Base-by-base conservation (phyloP, 179 eudicot genomes). In the Drosera spatulata region DNA sequence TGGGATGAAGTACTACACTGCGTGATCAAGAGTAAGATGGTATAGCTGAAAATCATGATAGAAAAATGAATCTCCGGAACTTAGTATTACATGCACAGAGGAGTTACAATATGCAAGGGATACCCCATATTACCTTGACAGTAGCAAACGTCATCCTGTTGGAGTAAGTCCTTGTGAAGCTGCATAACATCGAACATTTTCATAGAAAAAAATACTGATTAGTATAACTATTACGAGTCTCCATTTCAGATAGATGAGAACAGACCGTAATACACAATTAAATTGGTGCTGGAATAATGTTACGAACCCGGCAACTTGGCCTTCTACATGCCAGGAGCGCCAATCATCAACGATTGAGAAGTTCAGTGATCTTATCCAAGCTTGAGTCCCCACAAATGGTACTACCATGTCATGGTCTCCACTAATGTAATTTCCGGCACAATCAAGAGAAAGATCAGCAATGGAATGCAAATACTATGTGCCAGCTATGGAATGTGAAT, bases 401-500 rank as follows among this genome's bases (percentile, higher is more conserved):
- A 76, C 58, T 2, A 53, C 5, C 72, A 77, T 62, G 59, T 77
- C 77, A 45, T 73, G 77, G 8, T 77, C 80, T 33, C 80, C 80
- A 45, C 75, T 72, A 60, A 6, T 10, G 0, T 22, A 0, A 22
- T 2, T 8, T 5, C 11, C n/a, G n/a, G 39, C 39, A 39, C 22
- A 15, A 56, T 41, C 39, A 51, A 51, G 54, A n/a, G 13, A 50
- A 7, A 50, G 13, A 1, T 50, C 9, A 55, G 39, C 14, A 0
- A 55, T 55, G 37, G 2, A 55, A 3, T 2, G 7, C 7, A 15
- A 10, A 10, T 8, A 55, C 5, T 55, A 40, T 22, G 33, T 22
- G 33, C 33, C 45, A 43, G 45, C 45, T 0, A 43, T 43, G 45
- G 5, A 43, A 43, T 43, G 45, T 43, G 33, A 22, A 22, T 22